Percentiles rank a stretch among this genome's conserved stretches.
Evolutionary conservation across 2,329 filamentous ascomycete species (phyloP).

Genomic region (Ophiostoma montium): DNA sequence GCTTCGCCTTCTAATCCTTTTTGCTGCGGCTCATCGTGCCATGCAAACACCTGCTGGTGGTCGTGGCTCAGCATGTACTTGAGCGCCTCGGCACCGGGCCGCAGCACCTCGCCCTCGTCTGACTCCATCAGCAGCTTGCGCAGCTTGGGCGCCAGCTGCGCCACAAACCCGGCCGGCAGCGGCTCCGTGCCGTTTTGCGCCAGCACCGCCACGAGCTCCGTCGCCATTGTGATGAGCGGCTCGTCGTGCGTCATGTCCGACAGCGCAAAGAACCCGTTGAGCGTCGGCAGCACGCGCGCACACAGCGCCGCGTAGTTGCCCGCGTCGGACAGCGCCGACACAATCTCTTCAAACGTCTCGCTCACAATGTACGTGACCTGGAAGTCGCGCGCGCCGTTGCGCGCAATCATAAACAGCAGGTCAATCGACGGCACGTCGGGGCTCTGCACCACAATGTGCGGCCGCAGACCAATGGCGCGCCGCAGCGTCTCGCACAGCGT

Average conservation of each 20-base stretch:
- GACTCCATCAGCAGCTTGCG: slow-evolving; percentile 70
- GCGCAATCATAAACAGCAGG: slow-evolving; percentile 76
- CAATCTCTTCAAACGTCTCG: slow-evolving; percentile 84
- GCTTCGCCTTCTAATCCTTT: too few relatives aligned
- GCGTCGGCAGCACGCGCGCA: slow-evolving; percentile 69
- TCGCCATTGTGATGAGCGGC: slow-evolving; percentile 69
- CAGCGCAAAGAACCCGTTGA: slow-evolving; percentile 82
- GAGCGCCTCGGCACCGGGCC: slow-evolving; percentile 71
- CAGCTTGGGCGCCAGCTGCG: slow-evolving; percentile 74
- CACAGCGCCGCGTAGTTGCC: slow-evolving; percentile 68
- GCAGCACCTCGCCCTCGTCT: slow-evolving; percentile 74
- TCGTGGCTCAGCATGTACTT: slow-evolving; percentile 86
- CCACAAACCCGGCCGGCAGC: slow-evolving; percentile 74
- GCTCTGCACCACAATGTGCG: slow-evolving; percentile 55
- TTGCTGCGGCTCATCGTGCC: slow-evolving; percentile 65
- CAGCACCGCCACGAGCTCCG: slow-evolving; percentile 68
- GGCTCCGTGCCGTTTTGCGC: slow-evolving; percentile 74
- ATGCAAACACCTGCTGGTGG: slow-evolving; percentile 75
- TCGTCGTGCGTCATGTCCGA: slow-evolving; percentile 75
- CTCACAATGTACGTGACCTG: slow-evolving; percentile 77
- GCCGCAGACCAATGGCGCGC: slow-evolving; percentile 68
- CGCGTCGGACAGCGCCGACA: slow-evolving; percentile 49
- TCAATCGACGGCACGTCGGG: slow-evolving; percentile 59
- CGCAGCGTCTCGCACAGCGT: slow-evolving; percentile 78
- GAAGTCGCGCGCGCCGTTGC: slow-evolving; percentile 78